Percentiles rank a stretch among this genome's conserved stretches.
Evolutionary conservation across 2,329 filamentous ascomycete species (phyloP).

Genomic region (Cladosporium velox): DNA sequence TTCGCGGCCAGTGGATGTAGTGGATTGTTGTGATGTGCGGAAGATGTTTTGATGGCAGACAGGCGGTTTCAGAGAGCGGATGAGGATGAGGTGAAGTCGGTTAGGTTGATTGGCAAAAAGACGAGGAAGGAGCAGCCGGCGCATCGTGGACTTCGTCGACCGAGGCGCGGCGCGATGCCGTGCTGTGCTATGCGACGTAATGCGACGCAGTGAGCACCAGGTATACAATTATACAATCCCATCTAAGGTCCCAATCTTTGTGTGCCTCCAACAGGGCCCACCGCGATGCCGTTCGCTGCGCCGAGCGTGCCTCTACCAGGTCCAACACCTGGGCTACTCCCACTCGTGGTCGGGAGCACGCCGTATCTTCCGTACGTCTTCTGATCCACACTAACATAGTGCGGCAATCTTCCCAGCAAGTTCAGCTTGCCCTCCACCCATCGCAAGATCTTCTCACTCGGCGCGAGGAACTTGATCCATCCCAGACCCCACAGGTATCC

Average conservation of each 20-base stretch:
- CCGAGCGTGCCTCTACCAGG: conserved; percentile 34
- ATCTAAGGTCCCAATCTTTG: conserved; percentile 68
- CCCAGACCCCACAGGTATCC: conserved; percentile 89
- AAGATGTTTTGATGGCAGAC: neutral
- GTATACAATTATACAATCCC: neutral
- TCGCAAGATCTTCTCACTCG: conserved; percentile 81
- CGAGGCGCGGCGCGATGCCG: neutral
- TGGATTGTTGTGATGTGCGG: neutral
- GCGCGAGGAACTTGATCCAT: conserved; percentile 85
- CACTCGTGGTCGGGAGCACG: conserved; percentile 63
- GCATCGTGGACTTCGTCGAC: neutral
- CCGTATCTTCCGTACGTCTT: conserved; percentile 94
- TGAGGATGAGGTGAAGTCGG: conserved; percentile 3
- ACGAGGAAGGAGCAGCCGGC: conserved; percentile 13
- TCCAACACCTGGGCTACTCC: conserved; percentile 24
- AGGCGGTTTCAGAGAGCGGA: neutral
- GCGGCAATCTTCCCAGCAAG: conserved; percentile 77
- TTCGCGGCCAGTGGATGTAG: neutral
- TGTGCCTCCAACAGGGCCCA: conserved; percentile 64
- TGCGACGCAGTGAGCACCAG: neutral
- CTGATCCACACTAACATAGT: conserved; percentile 93
- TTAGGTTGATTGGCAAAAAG: neutral
- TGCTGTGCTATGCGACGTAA: neutral
- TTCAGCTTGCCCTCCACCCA: conserved; percentile 90
- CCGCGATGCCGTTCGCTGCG: conserved; percentile 42